Evolutionary conservation across 176 grass and related monocot genomes (phyloP).

Genomic region (Oropetium thomaeum): DNA sequence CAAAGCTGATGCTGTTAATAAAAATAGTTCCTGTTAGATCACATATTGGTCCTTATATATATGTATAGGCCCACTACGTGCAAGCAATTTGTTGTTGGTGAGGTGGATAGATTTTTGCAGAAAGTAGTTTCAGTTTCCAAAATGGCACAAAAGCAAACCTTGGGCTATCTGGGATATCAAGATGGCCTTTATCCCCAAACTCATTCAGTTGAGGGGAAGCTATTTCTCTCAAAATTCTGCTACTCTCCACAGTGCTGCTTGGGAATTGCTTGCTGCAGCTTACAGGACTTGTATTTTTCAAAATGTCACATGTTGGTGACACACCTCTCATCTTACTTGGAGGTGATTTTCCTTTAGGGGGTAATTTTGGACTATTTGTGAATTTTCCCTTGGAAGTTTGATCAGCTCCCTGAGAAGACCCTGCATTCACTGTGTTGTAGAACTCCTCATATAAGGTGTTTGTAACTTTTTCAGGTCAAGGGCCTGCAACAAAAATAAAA

Average conservation of each 20-base stretch:
- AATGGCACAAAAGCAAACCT: conserved; percentile 43
- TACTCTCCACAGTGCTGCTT: conserved; percentile 43
- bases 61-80: not conserved
- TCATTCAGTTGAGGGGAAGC: conserved; percentile 69
- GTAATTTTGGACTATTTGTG: conserved; percentile 57
- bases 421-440: conserved; percentile 75
- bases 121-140: conserved; percentile 2
- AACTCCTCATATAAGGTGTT: conserved; percentile 96
- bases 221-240: conserved; percentile 76
- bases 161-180: conserved; percentile 55
- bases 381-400: conserved; percentile 62
- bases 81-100: not conserved
- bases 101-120: conserved; percentile 13
- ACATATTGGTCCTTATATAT: not conserved
- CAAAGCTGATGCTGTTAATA: conserved; percentile 57
- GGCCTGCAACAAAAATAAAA: conserved; percentile 49
- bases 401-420: conserved; percentile 45
- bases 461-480: conserved; percentile 98
- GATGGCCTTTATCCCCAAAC: conserved; percentile 40
- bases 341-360: conserved; percentile 61
- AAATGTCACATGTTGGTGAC: conserved; percentile 45
- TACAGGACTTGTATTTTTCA: conserved; percentile 50
- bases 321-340: conserved; percentile 54
- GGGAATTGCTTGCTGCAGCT: conserved; percentile 66
- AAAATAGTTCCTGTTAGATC: conserved; percentile 40